Percentiles rank a stretch among this genome's conserved stretches.
These are phyloP conservation scores for Heliamphora pulchella DNA, from an alignment of 179 eudicot genomes.

Conservation along the genomic window DNA sequence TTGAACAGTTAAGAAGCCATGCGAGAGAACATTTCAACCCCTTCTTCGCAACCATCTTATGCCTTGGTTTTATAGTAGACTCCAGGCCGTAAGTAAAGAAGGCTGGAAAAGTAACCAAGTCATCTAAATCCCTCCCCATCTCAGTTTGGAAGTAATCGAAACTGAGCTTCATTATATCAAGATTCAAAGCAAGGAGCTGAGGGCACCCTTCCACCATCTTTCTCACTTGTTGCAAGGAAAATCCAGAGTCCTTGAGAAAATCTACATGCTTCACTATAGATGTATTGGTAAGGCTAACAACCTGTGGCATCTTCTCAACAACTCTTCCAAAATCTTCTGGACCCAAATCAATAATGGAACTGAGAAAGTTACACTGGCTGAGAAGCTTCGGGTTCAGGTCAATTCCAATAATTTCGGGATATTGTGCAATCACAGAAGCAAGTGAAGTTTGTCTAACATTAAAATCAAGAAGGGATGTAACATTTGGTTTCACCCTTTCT, in stretches of 20 bases:
- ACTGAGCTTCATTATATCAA: conserved; percentile 70
- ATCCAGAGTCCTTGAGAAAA: conserved; percentile 65
- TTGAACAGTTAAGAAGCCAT: conserved; percentile 87
- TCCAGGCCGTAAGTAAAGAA: conserved; percentile 87
- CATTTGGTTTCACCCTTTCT: conserved; percentile 70
- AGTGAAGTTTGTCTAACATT: conserved; percentile 57
- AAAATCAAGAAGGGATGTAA: conserved; percentile 45
- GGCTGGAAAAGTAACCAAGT: conserved; percentile 76
- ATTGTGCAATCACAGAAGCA: conserved; percentile 71
- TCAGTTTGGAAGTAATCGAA: conserved; percentile 58
- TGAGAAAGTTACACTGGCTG: conserved; percentile 38
- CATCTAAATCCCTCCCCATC: conserved; percentile 73
- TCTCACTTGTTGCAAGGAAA: conserved; percentile 47
- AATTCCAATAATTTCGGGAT: conserved; percentile 87
- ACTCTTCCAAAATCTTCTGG: conserved; percentile 65
- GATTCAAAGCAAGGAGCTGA: conserved; percentile 78
- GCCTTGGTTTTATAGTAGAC: conserved; percentile 82
- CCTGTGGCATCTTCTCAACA: conserved; percentile 88
- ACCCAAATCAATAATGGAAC: conserved; percentile 41
- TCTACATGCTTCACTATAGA: conserved; percentile 65
- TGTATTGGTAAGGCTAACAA: conserved; percentile 49
- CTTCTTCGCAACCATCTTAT: conserved; percentile 50
- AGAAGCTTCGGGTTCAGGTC: conserved; percentile 58
- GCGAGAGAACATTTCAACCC: conserved; percentile 78
- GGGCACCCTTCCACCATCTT: conserved; percentile 87